Base-by-base conservation (phyloP, 208 protist species). In the Wallacemonas sp. region DNA sequence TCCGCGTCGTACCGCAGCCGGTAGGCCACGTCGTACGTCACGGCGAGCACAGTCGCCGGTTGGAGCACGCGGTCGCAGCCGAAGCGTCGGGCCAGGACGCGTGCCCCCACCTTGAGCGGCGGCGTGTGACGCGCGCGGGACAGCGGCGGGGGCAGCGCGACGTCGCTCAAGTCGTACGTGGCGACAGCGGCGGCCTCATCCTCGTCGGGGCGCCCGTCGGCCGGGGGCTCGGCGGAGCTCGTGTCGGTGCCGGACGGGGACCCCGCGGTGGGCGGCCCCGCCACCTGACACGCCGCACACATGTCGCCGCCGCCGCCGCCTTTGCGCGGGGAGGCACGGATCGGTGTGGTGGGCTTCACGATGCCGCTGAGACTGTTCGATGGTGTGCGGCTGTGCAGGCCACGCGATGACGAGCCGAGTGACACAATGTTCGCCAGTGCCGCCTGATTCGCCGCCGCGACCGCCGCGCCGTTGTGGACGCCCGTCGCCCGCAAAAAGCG, bases 11-110 rank as follows among this genome's bases (percentile, higher is more conserved):
- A 89, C 16, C 36, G 55, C 1, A 91, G 61, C 8, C 77, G 77
- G 69, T 93, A 93, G 23, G 77, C 75, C 4, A 86, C 75, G 55
- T 86, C 80, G 54, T 86, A 91, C 36, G 65, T 41, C 8, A 72
- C 84, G 0, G 76, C 72, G n/a, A 79, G 28, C 26, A 94, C 71
- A n/a, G 66, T 63, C 0, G 82, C 84, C n/a, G 76, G 45, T 32
- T 79, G 74, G 28, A 89, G 70, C 18, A 74, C 57, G 11, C n/a
- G 38, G 3, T 44, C 70, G 62, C 77, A 82, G 23, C 80, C 77
- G 36, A 78, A 89, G 14, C 84, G 81, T 31, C 82, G 65, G 2
- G 82, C 82, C 10, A 88, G 31, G 10, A 94, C 81, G 12, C 67
- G 67, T 3, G 77, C 70, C 44, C 79, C 82, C 2, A 90, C 84